Percentiles rank a stretch among this genome's conserved stretches.
phyloP scores from a whole-genome alignment of 345 rosid genomes.

The Hibiscus mutabilis region DNA sequence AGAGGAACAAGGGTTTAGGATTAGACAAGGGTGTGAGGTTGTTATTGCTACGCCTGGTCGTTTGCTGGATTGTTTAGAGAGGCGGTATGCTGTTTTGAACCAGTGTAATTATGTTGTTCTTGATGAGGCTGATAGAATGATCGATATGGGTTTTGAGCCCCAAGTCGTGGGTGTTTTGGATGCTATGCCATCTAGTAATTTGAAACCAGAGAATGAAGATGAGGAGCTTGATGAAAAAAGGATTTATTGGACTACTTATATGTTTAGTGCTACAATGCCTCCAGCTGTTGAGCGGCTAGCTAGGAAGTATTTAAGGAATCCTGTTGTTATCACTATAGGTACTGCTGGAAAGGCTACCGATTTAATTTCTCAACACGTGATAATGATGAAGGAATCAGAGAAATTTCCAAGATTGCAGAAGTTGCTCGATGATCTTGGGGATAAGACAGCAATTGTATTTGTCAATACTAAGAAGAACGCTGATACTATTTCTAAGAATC shows the following conservation, averaged over 20 bases:
- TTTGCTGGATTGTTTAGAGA: constrained; percentile 83
- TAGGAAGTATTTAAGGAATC: constrained; percentile 89
- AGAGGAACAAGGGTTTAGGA: constrained; percentile 85
- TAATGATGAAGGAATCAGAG: constrained; percentile 85
- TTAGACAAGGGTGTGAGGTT: constrained; percentile 93
- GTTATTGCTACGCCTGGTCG: constrained; percentile 94
- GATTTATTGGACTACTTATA: constrained; percentile 89
- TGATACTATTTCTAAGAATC: constrained; percentile 71
- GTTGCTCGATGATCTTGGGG: constrained; percentile 77
- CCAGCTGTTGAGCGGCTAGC: constrained; percentile 93
- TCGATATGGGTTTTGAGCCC: constrained; percentile 93
- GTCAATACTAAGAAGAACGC: constrained; percentile 88
- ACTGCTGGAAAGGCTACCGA: constrained; percentile 98
- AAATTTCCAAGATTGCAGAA: constrained; percentile 60
- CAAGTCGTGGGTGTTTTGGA: constrained; percentile 86
- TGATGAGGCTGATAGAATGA: constrained; percentile 98
- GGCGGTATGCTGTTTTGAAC: constrained; percentile 82
- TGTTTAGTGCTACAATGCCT: constrained; percentile 99
- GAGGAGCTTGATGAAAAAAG: constrained; percentile 89
- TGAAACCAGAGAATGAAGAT: constrained; percentile 94
- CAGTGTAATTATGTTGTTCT: constrained; percentile 96
- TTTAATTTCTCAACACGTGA: constrained; percentile 76
- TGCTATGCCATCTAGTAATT: constrained; percentile 91
- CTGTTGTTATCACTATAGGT: constrained; percentile 89
- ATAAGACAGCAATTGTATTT: constrained; percentile 86